Base-by-base conservation (phyloP, 139 green algal genomes). In the Haematococcus sp. region DNA sequence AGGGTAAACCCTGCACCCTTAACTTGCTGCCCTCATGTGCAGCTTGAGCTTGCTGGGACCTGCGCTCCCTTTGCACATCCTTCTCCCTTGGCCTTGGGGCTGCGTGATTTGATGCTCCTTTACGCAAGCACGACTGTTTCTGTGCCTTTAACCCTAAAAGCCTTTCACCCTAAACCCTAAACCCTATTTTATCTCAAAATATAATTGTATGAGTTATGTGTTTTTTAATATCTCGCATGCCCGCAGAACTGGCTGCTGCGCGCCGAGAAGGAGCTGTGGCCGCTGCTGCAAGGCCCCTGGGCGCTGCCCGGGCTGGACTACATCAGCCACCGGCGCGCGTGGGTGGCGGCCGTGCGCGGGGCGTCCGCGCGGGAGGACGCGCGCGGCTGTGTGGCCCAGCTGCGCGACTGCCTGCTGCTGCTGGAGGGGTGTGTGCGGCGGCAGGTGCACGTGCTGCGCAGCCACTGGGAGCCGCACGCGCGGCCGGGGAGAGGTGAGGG, bases 221-320 rank as follows among this genome's bases (percentile, higher is more conserved):
- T 7, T 49, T 7, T 49, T 11, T 49, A 11, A 7, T 49, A 7
- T 7, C 40, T 11, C 11, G 40, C 40, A 7, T 49, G 52, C 19
- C 11, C 15, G 58, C 58, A 65, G 58, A 65, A 65, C 58, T 65
- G 58, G 58, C 58, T 65, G 58, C 58, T 65, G 25, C 58, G 58
- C 4, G 16, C 25, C 15, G 58, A 65, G 58, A n/a, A 27, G 11
- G 58, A 65, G 58, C 23, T 65, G 4, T 65, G 58, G 58, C 20
- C n/a, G 20, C n/a, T 65, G 58, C 58, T 65, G 20, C 20, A 65
- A 4, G 58, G 58, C 4, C 58, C 58, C 58, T 65, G 58, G 58
- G 25, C 58, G 27, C 11, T 11, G 20, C 58, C 25, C 4, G 58
- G 58, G 20, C 25, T 27, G 4, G 52, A 25, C 9, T 60, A 30